phyloP scores from a whole-genome alignment of 1,284 basidiomycete species.

The Rhodofomes roseus region DNA sequence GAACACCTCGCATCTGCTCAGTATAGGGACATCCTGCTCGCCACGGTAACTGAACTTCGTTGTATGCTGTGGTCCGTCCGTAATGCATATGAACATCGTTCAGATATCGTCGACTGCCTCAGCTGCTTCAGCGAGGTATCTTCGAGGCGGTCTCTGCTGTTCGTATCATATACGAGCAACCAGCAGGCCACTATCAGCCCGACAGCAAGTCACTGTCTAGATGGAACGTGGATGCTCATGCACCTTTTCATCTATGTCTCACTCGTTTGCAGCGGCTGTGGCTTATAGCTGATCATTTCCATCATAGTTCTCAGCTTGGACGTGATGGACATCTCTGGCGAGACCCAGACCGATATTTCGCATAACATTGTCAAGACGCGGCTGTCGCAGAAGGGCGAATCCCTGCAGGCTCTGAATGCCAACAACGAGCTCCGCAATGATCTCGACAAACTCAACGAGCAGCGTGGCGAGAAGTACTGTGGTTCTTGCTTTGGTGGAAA shows the following conservation, averaged over 20 bases:
- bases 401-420: constrained; percentile 47
- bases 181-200: no score
- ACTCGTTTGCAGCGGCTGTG: neutral
- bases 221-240: no score
- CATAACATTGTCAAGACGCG: constrained; percentile 90
- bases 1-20: no score
- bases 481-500: constrained; percentile 97
- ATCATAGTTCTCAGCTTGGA: constrained; percentile 87
- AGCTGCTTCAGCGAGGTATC: no score
- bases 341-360: constrained; percentile 85
- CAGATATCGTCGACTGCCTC: no score
- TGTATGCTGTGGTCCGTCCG: neutral
- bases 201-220: neutral
- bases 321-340: constrained; percentile 97
- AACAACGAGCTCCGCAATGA: constrained; percentile 78
- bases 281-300: neutral
- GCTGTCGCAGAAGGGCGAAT: constrained; percentile 57
- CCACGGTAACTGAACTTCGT: neutral
- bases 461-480: constrained; percentile 70
- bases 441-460: constrained; percentile 72
- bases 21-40: no score
- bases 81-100: no score
- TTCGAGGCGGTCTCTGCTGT: no score
- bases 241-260: no score
- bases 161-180: no score